phyloP scores from a whole-genome alignment of 139 green algal genomes.

The Choricystis sp. region DNA sequence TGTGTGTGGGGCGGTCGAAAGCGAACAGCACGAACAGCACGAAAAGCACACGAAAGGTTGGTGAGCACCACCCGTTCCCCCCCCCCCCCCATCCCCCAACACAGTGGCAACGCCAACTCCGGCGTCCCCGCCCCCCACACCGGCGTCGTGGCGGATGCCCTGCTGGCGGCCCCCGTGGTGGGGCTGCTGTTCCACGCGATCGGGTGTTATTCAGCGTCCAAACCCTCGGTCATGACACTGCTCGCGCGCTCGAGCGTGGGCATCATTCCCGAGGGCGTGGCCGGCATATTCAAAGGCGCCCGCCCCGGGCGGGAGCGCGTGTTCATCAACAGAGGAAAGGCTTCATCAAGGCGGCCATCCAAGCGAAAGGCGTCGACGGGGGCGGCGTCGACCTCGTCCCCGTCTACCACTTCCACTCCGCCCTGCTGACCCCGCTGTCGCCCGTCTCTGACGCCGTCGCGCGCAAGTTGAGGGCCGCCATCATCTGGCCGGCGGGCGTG shows the following conservation, averaged over 20 bases:
- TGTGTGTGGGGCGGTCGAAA: no score
- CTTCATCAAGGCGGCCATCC: constrained; percentile 1
- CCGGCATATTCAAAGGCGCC: constrained; percentile 7
- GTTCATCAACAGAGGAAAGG: neutral
- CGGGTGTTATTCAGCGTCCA: neutral
- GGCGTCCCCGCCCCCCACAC: neutral
- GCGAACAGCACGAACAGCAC: no score
- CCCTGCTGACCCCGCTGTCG: neutral
- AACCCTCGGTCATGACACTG: constrained; percentile 5
- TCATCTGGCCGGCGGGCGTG: neutral
- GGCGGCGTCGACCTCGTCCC: neutral
- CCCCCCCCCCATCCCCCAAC: no score
- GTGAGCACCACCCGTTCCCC: no score
- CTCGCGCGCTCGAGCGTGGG: constrained; percentile 4
- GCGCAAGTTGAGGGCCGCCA: neutral
- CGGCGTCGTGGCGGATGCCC: neutral
- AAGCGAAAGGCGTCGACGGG: no score
- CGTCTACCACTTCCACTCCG: neutral
- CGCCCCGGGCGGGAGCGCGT: neutral
- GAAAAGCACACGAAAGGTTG: no score
- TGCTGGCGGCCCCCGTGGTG: neutral
- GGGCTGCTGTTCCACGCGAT: neutral
- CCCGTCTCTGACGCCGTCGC: neutral
- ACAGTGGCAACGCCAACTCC: neutral
- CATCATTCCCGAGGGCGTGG: constrained; percentile 11